Conservation (phyloP, 441 rosid species). For the Adansonia gregorii region DNA sequence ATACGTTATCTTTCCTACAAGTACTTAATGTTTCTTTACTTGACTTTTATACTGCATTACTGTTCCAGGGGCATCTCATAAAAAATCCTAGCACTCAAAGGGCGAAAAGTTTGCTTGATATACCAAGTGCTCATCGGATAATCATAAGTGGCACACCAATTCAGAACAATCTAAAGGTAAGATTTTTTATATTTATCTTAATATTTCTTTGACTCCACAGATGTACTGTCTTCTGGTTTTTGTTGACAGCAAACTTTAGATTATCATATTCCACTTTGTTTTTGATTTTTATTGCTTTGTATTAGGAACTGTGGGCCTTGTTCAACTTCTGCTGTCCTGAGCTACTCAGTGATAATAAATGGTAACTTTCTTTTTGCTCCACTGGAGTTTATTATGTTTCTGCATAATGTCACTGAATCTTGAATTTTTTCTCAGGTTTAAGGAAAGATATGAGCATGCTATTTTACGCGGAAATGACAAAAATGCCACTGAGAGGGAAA, state of each 20-base stretch:
- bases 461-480: slow-evolving; percentile 93
- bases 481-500: slow-evolving; percentile 86
- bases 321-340: slow-evolving; percentile 92
- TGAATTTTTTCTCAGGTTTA: slow-evolving; percentile 63
- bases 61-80: slow-evolving; percentile 85
- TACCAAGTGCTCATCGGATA: slow-evolving; percentile 87
- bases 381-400: slow-evolving; percentile 28
- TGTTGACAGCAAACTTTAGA: slow-evolving; percentile 14
- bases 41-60: slow-evolving; percentile 7
- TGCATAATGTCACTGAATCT: slow-evolving; percentile 31
- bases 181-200: slow-evolving; percentile 23
- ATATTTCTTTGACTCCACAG: background rate
- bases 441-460: slow-evolving; percentile 70
- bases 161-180: slow-evolving; percentile 95
- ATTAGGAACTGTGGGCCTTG: slow-evolving; percentile 92
- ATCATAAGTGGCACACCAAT: slow-evolving; percentile 94
- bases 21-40: slow-evolving; percentile 22
- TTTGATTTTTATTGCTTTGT: slow-evolving; percentile 18
- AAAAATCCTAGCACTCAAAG: slow-evolving; percentile 96
- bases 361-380: slow-evolving; percentile 47
- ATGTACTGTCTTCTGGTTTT: slow-evolving; percentile 2
- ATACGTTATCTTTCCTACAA: background rate
- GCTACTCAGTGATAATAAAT: slow-evolving; percentile 78
- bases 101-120: slow-evolving; percentile 95
- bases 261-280: background rate